Percentiles rank a stretch among this genome's conserved stretches.
These are phyloP conservation scores for Macrotyloma uniflorum DNA, from an alignment of 306 rosid genomes.

Conservation along the genomic window DNA sequence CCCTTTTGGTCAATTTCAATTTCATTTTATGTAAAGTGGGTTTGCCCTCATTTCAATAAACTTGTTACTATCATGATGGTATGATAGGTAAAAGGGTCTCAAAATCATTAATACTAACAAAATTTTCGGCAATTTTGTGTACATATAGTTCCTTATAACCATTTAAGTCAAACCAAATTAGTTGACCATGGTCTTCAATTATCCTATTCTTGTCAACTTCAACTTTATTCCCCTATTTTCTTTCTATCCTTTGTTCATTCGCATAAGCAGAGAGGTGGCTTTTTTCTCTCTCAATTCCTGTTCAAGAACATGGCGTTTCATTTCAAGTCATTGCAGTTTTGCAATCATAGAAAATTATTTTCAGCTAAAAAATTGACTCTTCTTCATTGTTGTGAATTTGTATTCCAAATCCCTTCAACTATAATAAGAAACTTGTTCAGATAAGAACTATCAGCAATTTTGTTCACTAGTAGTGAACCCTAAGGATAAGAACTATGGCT, in stretches of 20 bases:
- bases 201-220: constrained; percentile 23
- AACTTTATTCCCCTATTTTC: not conserved
- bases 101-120: constrained; percentile 28
- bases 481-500: constrained; percentile 28
- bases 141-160: not conserved
- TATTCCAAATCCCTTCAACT: constrained; percentile 22
- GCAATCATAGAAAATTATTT: not conserved
- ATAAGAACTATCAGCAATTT: constrained; percentile 27
- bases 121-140: not conserved
- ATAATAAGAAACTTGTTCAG: constrained; percentile 10
- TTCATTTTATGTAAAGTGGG: constrained; percentile 5
- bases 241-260: constrained; percentile 1
- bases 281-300: not conserved
- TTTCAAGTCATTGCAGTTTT: not conserved
- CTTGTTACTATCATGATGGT: constrained; percentile 41
- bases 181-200: constrained; percentile 33
- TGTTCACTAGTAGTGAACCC: constrained; percentile 25
- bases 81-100: constrained; percentile 33
- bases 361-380: not conserved
- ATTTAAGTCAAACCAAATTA: constrained; percentile 22
- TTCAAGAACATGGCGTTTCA: not conserved
- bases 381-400: constrained; percentile 8
- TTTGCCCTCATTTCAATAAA: constrained; percentile 35
- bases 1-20: constrained; percentile 37
- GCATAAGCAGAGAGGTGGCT: not conserved